These are phyloP conservation scores for Chlamydomonas reinhardtii DNA, from an alignment of 163 green algal species.

Conservation along the genomic window DNA sequence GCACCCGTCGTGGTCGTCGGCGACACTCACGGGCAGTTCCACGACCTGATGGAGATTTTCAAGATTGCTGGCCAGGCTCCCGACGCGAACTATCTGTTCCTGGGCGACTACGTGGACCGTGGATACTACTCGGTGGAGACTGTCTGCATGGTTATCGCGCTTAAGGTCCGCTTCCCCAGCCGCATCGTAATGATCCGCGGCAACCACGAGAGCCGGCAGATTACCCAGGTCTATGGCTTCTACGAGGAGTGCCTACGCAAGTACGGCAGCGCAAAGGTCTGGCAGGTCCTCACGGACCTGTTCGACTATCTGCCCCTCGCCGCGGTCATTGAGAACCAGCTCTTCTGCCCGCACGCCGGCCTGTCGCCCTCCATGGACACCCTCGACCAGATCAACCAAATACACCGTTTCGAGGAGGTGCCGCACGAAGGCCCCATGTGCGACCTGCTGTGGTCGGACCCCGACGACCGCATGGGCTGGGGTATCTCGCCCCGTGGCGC, in stretches of 20 bases:
- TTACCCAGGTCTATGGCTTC: constrained; percentile 99
- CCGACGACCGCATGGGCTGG: constrained; percentile 98
- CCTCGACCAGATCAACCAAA: constrained; percentile 89
- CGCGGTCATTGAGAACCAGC: constrained; percentile 84
- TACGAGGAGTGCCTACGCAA: constrained; percentile 99
- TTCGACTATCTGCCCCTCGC: constrained; percentile 97
- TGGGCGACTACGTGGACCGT: constrained; percentile 98
- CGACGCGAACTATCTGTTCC: constrained; percentile 99
- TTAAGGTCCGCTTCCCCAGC: constrained; percentile 96
- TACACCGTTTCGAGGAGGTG: constrained; percentile 96
- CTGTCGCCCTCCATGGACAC: constrained; percentile 97
- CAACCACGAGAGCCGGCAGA: constrained; percentile 99
- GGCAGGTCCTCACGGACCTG: constrained; percentile 98
- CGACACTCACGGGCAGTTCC: constrained; percentile 99
- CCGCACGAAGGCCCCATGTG: constrained; percentile 99
- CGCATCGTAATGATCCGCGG: constrained; percentile 97
- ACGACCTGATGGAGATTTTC: constrained; percentile 99
- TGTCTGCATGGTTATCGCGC: constrained; percentile 87
- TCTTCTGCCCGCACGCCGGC: constrained; percentile 97
- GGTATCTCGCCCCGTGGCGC: constrained; percentile 95
- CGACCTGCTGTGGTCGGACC: constrained; percentile 98
- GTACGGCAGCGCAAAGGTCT: constrained; percentile 97
- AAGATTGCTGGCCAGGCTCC: constrained; percentile 91
- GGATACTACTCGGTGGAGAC: constrained; percentile 98
- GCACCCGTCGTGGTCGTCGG: constrained; percentile 95